phyloP scores from a whole-genome alignment of 2,329 filamentous ascomycete species.

The Trichophyton schoenleinii region DNA sequence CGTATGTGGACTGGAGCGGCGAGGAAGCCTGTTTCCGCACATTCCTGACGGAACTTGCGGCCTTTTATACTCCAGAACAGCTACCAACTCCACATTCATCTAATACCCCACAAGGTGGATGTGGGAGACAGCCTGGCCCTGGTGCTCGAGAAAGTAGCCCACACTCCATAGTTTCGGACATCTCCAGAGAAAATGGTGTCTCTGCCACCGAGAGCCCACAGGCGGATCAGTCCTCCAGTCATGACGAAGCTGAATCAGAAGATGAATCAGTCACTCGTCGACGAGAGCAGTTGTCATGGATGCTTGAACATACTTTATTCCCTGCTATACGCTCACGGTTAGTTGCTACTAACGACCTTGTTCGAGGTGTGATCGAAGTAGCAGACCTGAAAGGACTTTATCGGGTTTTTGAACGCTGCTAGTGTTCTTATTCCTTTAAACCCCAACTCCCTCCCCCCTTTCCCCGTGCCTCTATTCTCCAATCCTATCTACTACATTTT shows the following conservation, averaged over 20 bases:
- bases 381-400: constrained; percentile 89
- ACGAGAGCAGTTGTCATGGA: constrained; percentile 56
- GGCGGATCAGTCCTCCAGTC: constrained; percentile 13
- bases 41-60: constrained; percentile 74
- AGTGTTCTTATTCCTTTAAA: constrained; percentile 17
- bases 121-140: neutral
- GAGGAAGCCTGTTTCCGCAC: constrained; percentile 77
- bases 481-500: neutral
- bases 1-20: constrained; percentile 72
- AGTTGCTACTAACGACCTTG: constrained; percentile 65
- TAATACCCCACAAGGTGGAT: constrained; percentile 8
- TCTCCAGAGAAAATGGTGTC: neutral
- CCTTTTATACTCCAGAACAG: constrained; percentile 81
- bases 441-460: too few species aligned
- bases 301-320: constrained; percentile 77
- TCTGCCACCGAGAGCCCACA: constrained; percentile 9
- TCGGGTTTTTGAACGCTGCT: constrained; percentile 89
- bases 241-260: constrained; percentile 37
- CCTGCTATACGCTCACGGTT: constrained; percentile 74
- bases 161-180: neutral
- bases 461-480: neutral
- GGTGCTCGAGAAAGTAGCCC: neutral
- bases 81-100: constrained; percentile 40
- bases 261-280: constrained; percentile 34
- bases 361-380: constrained; percentile 70